Evolutionary conservation across 257 asterid genomes (phyloP).

Genomic region (Mentha longifolia): DNA sequence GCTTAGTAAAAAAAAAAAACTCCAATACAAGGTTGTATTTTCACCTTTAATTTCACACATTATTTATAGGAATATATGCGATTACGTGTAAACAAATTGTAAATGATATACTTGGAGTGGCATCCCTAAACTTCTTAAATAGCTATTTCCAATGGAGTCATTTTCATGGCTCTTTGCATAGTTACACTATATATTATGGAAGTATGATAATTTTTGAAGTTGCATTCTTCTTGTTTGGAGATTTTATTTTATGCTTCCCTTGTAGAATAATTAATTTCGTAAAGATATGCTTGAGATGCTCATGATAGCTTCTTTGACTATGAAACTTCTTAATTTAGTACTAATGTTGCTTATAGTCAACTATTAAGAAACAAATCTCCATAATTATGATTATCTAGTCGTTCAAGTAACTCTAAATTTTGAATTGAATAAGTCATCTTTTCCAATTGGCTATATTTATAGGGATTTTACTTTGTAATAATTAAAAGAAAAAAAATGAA

Average conservation of each 20-base stretch:
- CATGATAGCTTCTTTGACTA: slow-evolving; percentile 41
- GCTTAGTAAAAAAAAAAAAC: neutral
- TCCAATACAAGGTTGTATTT: neutral
- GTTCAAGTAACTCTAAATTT: slow-evolving; percentile 32
- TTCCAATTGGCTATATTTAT: slow-evolving; percentile 15
- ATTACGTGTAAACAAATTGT: neutral
- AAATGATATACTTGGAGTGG: too few relatives aligned
- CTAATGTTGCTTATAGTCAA: slow-evolving; percentile 37
- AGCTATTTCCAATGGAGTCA: neutral
- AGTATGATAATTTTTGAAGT: neutral
- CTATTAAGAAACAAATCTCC: slow-evolving; percentile 19
- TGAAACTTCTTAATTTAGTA: slow-evolving; percentile 21
- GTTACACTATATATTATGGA: neutral
- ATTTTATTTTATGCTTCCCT: neutral
- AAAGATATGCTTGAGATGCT: slow-evolving; percentile 20
- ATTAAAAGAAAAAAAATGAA: neutral
- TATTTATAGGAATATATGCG: neutral
- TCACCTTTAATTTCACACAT: neutral
- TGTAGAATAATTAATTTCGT: slow-evolving; percentile 15
- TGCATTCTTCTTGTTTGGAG: neutral
- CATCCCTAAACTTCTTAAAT: too few relatives aligned
- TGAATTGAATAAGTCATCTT: slow-evolving; percentile 35
- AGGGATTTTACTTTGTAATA: slow-evolving; percentile 24
- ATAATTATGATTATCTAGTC: slow-evolving; percentile 21
- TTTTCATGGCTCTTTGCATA: slow-evolving; percentile 23